Conservation (phyloP, 768 basidiomycete species). For the Infundibulicybe gibba region DNA sequence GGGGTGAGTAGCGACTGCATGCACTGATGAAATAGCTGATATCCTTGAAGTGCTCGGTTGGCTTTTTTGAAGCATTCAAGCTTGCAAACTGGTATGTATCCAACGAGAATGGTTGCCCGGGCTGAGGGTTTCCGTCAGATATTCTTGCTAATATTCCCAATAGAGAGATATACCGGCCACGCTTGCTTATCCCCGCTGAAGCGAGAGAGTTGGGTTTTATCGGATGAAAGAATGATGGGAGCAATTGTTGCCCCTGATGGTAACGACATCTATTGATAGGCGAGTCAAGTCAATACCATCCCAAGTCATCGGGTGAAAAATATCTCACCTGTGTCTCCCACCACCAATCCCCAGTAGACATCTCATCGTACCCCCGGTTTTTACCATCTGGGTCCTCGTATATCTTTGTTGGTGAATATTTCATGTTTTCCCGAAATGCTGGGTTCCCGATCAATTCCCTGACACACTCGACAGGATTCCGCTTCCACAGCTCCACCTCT, state of each 20-base stretch:
- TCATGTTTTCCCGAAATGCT: slow-evolving; percentile 17
- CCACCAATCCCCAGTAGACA: slow-evolving; percentile 11
- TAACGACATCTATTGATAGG: slow-evolving; percentile 2
- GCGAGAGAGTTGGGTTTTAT: slow-evolving; percentile 16
- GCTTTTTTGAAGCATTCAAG: slow-evolving; percentile 17
- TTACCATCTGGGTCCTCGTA: slow-evolving; percentile 15
- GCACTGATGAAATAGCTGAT: slow-evolving; percentile 29
- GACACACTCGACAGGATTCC: slow-evolving; percentile 17
- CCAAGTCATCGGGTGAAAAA: not conserved
- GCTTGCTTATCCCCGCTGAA: slow-evolving; percentile 26
- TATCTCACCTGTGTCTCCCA: slow-evolving; percentile 20
- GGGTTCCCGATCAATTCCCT: slow-evolving; percentile 24
- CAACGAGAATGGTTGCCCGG: slow-evolving; percentile 24
- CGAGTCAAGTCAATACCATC: not conserved
- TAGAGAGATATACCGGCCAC: slow-evolving; percentile 32
- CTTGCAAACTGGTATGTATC: slow-evolving; percentile 28
- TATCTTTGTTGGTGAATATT: slow-evolving; percentile 19
- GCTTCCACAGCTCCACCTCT: slow-evolving; percentile 19
- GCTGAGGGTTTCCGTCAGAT: slow-evolving; percentile 15
- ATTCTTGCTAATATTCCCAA: slow-evolving; percentile 27
- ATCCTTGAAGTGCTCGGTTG: slow-evolving; percentile 9
- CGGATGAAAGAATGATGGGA: slow-evolving; percentile 25
- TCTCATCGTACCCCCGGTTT: slow-evolving; percentile 6
- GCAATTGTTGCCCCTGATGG: slow-evolving; percentile 13
- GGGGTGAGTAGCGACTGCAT: slow-evolving; percentile 22